phyloP scores from a whole-genome alignment of 768 basidiomycete genomes.

The Mycena indigotica region DNA sequence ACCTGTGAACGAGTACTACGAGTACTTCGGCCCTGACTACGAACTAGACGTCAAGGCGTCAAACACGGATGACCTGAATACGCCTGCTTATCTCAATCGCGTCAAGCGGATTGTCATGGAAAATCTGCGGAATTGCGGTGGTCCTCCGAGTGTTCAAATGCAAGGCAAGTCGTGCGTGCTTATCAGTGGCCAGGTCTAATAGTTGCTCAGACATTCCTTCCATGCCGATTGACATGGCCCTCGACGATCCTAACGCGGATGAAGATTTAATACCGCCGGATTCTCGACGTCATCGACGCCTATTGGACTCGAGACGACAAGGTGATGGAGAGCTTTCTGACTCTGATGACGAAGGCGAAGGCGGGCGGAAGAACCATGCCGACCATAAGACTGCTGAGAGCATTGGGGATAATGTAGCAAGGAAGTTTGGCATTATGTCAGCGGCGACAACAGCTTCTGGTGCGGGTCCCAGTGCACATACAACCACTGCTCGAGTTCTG shows the following conservation, averaged over 20 bases:
- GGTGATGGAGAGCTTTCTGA: slow-evolving; percentile 91
- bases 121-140: slow-evolving; percentile 80
- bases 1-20: slow-evolving; percentile 98
- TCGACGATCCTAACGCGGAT: slow-evolving; percentile 80
- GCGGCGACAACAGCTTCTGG: slow-evolving; percentile 66
- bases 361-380: slow-evolving; percentile 72
- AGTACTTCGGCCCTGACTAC: slow-evolving; percentile 98
- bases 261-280: slow-evolving; percentile 83
- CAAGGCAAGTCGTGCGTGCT: slow-evolving; percentile 52
- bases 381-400: slow-evolving; percentile 59
- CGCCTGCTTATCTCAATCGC: slow-evolving; percentile 88
- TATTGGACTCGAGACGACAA: slow-evolving; percentile 82
- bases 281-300: slow-evolving; percentile 69
- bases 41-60: slow-evolving; percentile 92
- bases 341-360: slow-evolving; percentile 96
- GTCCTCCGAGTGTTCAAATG: slow-evolving; percentile 93
- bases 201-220: slow-evolving; percentile 71
- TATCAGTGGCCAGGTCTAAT: neutral
- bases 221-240: slow-evolving; percentile 78
- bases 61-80: slow-evolving; percentile 95
- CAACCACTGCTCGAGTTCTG: slow-evolving; percentile 51
- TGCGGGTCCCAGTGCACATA: slow-evolving; percentile 75
- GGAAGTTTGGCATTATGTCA: slow-evolving; percentile 72
- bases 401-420: slow-evolving; percentile 41
- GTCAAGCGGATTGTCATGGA: slow-evolving; percentile 92